Evolutionary conservation across 225 moss, liverwort and hornwort species (phyloP).

Genomic region (Straminergon stramineum): DNA sequence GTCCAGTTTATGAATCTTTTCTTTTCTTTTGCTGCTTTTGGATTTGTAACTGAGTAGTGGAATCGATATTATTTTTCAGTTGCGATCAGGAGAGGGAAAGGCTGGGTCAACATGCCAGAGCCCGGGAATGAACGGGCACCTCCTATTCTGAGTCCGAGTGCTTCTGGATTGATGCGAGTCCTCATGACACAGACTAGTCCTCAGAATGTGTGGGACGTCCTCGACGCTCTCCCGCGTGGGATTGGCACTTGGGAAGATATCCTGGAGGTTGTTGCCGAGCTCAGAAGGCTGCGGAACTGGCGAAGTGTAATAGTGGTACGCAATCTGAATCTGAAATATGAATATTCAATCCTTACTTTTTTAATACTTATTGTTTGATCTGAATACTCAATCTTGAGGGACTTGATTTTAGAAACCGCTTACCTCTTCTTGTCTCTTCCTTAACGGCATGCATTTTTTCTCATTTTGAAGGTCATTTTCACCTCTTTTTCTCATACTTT

Average conservation of each 20-base stretch:
- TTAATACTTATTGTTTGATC: background rate
- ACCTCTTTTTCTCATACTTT: background rate
- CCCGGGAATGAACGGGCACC: constrained; percentile 37
- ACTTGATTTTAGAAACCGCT: background rate
- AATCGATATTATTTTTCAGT: background rate
- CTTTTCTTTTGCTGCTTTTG: background rate
- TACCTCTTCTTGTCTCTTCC: background rate
- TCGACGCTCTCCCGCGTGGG: constrained; percentile 63
- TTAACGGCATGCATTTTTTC: background rate
- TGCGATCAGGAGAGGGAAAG: constrained; percentile 50
- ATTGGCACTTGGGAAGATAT: constrained; percentile 70
- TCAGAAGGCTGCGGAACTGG: constrained; percentile 67
- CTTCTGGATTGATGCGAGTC: constrained; percentile 47
- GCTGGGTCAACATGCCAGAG: constrained; percentile 72
- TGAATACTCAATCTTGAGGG: background rate
- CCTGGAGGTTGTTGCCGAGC: constrained; percentile 54
- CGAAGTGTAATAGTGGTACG: constrained; percentile 55
- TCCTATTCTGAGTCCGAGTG: constrained; percentile 59
- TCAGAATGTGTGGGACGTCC: constrained; percentile 51
- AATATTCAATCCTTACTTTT: background rate
- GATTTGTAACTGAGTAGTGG: background rate
- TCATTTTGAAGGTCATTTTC: background rate
- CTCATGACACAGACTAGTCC: constrained; percentile 42
- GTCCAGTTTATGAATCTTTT: background rate
- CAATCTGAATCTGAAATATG: background rate